Conservation (phyloP, 2,329 filamentous ascomycete genomes). For the Alternaria brassicicola region DNA sequence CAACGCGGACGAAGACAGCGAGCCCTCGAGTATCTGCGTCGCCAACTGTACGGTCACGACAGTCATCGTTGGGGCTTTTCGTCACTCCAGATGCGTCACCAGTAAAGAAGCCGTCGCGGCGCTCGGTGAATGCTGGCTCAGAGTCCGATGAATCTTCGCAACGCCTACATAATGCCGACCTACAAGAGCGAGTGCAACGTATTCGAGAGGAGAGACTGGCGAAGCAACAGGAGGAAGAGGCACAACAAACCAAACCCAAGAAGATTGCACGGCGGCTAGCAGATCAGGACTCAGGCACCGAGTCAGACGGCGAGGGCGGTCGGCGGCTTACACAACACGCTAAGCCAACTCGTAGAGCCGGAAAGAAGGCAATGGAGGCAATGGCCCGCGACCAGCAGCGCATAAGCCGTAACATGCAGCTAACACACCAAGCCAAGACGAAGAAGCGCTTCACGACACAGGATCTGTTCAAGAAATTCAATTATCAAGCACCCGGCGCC, state of each 20-base stretch:
- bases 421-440: slow-evolving; percentile 83
- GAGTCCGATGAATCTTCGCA: slow-evolving; percentile 54
- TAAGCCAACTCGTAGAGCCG: slow-evolving; percentile 80
- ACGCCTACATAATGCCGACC: slow-evolving; percentile 61
- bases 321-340: slow-evolving; percentile 67
- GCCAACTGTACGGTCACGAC: slow-evolving; percentile 35
- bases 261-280: slow-evolving; percentile 24
- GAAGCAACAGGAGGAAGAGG: slow-evolving; percentile 63
- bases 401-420: slow-evolving; percentile 85
- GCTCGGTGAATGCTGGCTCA: slow-evolving; percentile 37
- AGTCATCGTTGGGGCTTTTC: slow-evolving; percentile 61
- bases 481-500: slow-evolving; percentile 61
- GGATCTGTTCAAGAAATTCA: slow-evolving; percentile 83
- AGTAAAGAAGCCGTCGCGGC: slow-evolving; percentile 38
- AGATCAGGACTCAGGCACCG: slow-evolving; percentile 55
- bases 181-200: slow-evolving; percentile 73
- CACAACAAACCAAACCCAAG: slow-evolving; percentile 49
- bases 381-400: slow-evolving; percentile 95
- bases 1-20: slow-evolving; percentile 16
- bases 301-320: slow-evolving; percentile 62
- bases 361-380: slow-evolving; percentile 92
- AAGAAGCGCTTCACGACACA: slow-evolving; percentile 89
- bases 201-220: slow-evolving; percentile 75
- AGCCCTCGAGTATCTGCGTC: slow-evolving; percentile 26
- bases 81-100: slow-evolving; percentile 57